phyloP scores from a whole-genome alignment of 768 basidiomycete genomes.

The Lactarius sp. region DNA sequence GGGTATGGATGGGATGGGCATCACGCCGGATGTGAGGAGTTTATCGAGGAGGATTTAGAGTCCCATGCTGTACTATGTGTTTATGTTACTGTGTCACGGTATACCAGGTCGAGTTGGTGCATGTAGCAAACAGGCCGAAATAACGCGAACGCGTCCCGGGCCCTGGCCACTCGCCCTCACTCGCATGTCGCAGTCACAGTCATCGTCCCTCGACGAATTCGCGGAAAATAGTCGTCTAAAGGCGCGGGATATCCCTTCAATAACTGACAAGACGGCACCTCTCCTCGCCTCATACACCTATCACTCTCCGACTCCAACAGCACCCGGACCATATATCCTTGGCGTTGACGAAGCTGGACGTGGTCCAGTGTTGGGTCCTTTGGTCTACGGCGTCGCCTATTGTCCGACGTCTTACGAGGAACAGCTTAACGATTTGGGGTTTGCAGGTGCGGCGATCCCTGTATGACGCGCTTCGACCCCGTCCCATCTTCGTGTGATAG shows the following conservation, averaged over 20 bases:
- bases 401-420: constrained; percentile 78
- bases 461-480: neutral
- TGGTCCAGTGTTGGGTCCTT: constrained; percentile 91
- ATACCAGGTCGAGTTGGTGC: too few species aligned
- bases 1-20: constrained; percentile 26
- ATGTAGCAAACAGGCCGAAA: constrained; percentile 17
- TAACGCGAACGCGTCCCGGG: constrained; percentile 23
- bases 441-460: constrained; percentile 60
- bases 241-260: constrained; percentile 45
- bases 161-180: neutral
- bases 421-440: constrained; percentile 73
- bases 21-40: constrained; percentile 26
- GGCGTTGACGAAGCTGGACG: constrained; percentile 99
- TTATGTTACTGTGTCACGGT: too few species aligned
- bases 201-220: neutral
- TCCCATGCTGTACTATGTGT: neutral
- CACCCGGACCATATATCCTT: constrained; percentile 79
- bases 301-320: constrained; percentile 67
- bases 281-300: constrained; percentile 71
- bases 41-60: constrained; percentile 17
- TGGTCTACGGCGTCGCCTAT: constrained; percentile 95
- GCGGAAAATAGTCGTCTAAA: neutral
- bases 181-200: constrained; percentile 7
- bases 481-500: constrained; percentile 38
- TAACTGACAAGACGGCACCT: constrained; percentile 51